Conservation (phyloP, 805 yeast genomes). For the Tetrapisispora nanseiensis region DNA sequence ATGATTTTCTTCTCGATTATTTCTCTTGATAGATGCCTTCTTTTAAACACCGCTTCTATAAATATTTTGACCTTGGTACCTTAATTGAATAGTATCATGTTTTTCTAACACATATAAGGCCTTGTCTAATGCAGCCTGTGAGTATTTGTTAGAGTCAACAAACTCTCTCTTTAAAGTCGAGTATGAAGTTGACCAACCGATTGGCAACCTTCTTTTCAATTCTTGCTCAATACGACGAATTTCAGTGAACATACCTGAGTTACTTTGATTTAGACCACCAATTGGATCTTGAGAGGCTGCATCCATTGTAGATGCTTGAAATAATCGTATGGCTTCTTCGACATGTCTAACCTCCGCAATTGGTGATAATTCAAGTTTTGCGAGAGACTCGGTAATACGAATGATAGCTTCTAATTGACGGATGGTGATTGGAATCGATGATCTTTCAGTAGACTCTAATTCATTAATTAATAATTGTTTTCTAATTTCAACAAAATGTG, state of each 20-base stretch:
- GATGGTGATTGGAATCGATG: slow-evolving; percentile 92
- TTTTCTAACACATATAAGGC: slow-evolving; percentile 76
- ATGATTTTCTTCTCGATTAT: neutral
- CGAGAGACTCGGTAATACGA: slow-evolving; percentile 89
- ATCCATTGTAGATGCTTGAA: slow-evolving; percentile 95
- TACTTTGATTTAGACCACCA: slow-evolving; percentile 39
- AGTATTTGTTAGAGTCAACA: slow-evolving; percentile 52
- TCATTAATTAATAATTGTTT: slow-evolving; percentile 75
- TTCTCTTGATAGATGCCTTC: neutral
- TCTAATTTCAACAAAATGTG: slow-evolving; percentile 87
- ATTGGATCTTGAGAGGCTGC: slow-evolving; percentile 56
- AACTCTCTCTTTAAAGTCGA: slow-evolving; percentile 76
- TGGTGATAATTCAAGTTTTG: slow-evolving; percentile 74
- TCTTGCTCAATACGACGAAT: slow-evolving; percentile 75
- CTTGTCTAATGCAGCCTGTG: slow-evolving; percentile 67
- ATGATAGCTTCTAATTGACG: slow-evolving; percentile 97
- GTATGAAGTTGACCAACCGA: slow-evolving; percentile 92
- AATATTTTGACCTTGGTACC: slow-evolving; percentile 78
- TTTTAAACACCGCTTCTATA: slow-evolving; percentile 59
- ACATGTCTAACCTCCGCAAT: slow-evolving; percentile 84
- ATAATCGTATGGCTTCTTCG: slow-evolving; percentile 87
- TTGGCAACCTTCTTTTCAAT: slow-evolving; percentile 80
- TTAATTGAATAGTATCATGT: slow-evolving; percentile 75
- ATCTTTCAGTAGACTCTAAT: slow-evolving; percentile 71
- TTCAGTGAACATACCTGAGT: slow-evolving; percentile 56